phyloP scores from a whole-genome alignment of 306 rosid genomes.

The Albizia julibrissin region DNA sequence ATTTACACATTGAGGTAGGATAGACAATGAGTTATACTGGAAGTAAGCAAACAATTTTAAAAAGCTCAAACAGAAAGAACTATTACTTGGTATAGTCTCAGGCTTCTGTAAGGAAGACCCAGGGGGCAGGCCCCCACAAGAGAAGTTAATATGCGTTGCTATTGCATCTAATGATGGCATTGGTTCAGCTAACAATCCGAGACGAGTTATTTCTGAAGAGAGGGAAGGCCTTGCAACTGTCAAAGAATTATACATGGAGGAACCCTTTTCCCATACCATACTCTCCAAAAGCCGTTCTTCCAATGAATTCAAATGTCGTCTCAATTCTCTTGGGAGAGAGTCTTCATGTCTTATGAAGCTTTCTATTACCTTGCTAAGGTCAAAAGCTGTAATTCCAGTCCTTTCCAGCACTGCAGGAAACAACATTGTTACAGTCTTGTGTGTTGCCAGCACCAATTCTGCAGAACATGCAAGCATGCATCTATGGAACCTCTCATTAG shows the following conservation, averaged over 20 bases:
- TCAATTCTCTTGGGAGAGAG: constrained; percentile 95
- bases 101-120: constrained; percentile 70
- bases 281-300: constrained; percentile 98
- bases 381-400: constrained; percentile 98
- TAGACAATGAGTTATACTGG: constrained; percentile 2
- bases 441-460: constrained; percentile 95
- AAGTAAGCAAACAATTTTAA: neutral
- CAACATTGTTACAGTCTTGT: constrained; percentile 95
- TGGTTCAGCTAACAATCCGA: constrained; percentile 87
- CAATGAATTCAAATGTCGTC: constrained; percentile 92
- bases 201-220: constrained; percentile 80
- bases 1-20: neutral
- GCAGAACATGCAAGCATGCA: constrained; percentile 99
- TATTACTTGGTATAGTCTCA: constrained; percentile 70
- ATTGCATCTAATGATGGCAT: constrained; percentile 98
- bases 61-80: constrained; percentile 26
- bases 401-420: constrained; percentile 98
- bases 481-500: constrained; percentile 98
- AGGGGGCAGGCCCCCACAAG: constrained; percentile 76
- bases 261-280: constrained; percentile 99
- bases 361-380: constrained; percentile 98
- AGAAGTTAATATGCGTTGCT: constrained; percentile 70
- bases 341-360: constrained; percentile 98
- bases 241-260: constrained; percentile 96
- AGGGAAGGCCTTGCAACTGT: constrained; percentile 86